phyloP scores from a whole-genome alignment of 2,329 filamentous ascomycete species.

The Pseudogymnoascus sp. region DNA sequence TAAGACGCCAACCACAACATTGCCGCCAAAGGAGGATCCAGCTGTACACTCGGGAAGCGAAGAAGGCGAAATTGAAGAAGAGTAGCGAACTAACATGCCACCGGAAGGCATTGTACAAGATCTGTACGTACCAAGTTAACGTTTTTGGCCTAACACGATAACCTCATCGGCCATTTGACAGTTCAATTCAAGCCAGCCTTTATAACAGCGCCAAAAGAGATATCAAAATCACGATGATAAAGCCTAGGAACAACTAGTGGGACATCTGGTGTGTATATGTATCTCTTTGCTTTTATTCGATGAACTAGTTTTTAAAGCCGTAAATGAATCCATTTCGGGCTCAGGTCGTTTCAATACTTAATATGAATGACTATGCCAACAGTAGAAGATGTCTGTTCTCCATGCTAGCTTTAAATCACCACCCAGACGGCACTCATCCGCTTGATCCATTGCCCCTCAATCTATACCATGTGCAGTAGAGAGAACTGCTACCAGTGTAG shows the following conservation, averaged over 20 bases:
- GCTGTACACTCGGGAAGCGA: conserved; percentile 68
- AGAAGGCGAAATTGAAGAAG: conserved; percentile 94
- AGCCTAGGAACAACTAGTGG: background rate
- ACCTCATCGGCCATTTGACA: conserved; percentile 19
- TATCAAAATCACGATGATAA: background rate
- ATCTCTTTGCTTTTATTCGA: conserved; percentile 8
- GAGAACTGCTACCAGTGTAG: conserved; percentile 33
- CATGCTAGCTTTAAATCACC: conserved; percentile 7
- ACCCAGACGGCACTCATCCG: background rate
- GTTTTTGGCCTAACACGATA: conserved; percentile 25
- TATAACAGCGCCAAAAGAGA: background rate
- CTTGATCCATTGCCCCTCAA: conserved; percentile 44
- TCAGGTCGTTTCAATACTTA: conserved; percentile 1
- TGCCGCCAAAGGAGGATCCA: conserved; percentile 37
- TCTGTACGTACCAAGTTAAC: conserved; percentile 28
- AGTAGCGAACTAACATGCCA: background rate
- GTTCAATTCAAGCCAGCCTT: background rate
- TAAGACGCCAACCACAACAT: conserved; percentile 43
- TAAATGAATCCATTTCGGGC: conserved; percentile 4
- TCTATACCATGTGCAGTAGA: conserved; percentile 19
- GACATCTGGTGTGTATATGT: background rate
- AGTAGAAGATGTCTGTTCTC: background rate
- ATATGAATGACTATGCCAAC: conserved; percentile 8
- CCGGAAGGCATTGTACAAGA: conserved; percentile 10
- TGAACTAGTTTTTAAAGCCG: conserved; percentile 6